Base-by-base conservation (phyloP, 2,329 filamentous ascomycete genomes). In the Pezicula radicicola region DNA sequence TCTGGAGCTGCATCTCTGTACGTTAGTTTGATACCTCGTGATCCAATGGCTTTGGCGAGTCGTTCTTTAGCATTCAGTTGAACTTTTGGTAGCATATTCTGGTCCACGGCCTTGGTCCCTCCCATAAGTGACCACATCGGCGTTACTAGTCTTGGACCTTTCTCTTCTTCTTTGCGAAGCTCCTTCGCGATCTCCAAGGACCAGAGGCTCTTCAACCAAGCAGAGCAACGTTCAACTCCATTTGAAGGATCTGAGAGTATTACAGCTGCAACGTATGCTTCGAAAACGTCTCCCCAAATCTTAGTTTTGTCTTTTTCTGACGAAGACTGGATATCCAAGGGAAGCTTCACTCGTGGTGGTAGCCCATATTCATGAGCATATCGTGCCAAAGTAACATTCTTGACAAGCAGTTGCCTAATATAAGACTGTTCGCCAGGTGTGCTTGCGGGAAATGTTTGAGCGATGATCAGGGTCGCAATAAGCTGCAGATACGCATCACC, bases 401-500 rank as follows among this genome's bases (percentile, higher is more conserved):
- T 89, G 40, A 97, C 81, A 1, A 96, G 75, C 7, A 80, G 70
- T 68, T 97, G 91, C 47, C 93, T 85, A 16, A 94, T 72, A 57
- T 91, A 88, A 9, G 87, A 85, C 61, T 85, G 83, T 54, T 84
- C 80, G 3, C 91, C 91, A 0, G 87, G 77, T 0, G 81, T 66
- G 9, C 90, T 73, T 12, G 78, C 71, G 1, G 78, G 77, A 63
- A 92, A 94, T 8, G 83, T 88, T 52, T 84, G 75, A 68, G 84
- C 89, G 54, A 97, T 88, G 48, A 95, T 77, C 16, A 83, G 80
- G 0, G 88, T 85, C 6, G 91, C 83, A 44, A 91, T 83, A 48
- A 91, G 72, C 63, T 95, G 88, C 48, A 96, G 75, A 61, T 93
- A 93, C 18, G 89, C 87, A 66, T 97, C 93, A 6, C 93, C 93